Conservation (phyloP, 495 filamentous ascomycete genomes). For the Podospora pseudocomata region DNA sequence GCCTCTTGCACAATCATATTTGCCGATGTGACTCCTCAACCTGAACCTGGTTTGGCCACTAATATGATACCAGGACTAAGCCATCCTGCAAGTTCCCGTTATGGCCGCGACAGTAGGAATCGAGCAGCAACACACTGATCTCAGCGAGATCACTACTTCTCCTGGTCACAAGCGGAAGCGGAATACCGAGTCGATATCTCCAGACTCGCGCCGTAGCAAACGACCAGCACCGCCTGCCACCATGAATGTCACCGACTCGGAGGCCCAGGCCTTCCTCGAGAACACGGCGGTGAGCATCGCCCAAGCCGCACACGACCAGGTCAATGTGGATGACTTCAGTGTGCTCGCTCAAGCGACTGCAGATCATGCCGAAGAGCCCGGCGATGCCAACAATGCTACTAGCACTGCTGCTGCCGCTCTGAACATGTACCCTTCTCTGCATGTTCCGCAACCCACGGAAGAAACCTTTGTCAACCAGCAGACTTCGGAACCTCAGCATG, state of each 20-base stretch:
- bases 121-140: slow-evolving; percentile 35
- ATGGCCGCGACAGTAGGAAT: slow-evolving; percentile 45
- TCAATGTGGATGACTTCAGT: slow-evolving; percentile 46
- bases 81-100: slow-evolving; percentile 18
- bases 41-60: neutral
- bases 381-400: slow-evolving; percentile 48
- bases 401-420: slow-evolving; percentile 68
- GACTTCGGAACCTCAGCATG: slow-evolving; percentile 27
- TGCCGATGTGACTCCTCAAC: neutral
- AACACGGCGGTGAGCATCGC: slow-evolving; percentile 46
- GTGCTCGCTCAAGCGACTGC: slow-evolving; percentile 47
- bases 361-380: slow-evolving; percentile 42
- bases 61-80: slow-evolving; percentile 13
- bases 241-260: slow-evolving; percentile 36
- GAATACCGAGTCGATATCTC: slow-evolving; percentile 37
- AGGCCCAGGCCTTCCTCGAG: slow-evolving; percentile 42
- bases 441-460: slow-evolving; percentile 67
- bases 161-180: slow-evolving; percentile 49
- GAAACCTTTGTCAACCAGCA: slow-evolving; percentile 54
- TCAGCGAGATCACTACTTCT: slow-evolving; percentile 28
- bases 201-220: slow-evolving; percentile 44
- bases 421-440: slow-evolving; percentile 63
- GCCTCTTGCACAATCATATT: neutral
- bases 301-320: slow-evolving; percentile 42
- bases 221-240: slow-evolving; percentile 40